These are phyloP conservation scores for Exophiala spinifera DNA, from an alignment of 2,329 filamentous ascomycete genomes.

Conservation along the genomic window DNA sequence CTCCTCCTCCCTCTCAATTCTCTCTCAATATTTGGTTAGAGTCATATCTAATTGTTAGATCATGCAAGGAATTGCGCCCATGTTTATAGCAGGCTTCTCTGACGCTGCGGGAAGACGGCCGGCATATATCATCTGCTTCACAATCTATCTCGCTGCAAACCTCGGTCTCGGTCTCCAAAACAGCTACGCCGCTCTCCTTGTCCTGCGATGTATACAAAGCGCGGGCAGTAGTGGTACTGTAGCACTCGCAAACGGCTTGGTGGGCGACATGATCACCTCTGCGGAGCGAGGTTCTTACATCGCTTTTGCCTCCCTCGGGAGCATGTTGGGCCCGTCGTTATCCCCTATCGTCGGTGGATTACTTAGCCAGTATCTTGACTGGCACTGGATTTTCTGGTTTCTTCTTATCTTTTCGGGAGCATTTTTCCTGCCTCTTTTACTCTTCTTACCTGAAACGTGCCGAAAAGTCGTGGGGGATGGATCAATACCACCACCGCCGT, in stretches of 20 bases:
- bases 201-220: conserved; percentile 44
- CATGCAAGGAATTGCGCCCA: conserved; percentile 52
- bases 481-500: conserved; percentile 35
- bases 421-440: conserved; percentile 27
- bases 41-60: too few species aligned
- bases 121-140: conserved; percentile 46
- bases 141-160: conserved; percentile 42
- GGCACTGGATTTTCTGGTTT: conserved; percentile 55
- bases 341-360: conserved; percentile 52
- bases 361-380: conserved; percentile 47
- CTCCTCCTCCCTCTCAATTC: too few species aligned
- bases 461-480: conserved; percentile 39
- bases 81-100: conserved; percentile 49
- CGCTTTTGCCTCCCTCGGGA: conserved; percentile 33
- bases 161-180: conserved; percentile 40
- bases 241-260: conserved; percentile 39
- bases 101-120: conserved; percentile 50
- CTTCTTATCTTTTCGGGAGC: conserved; percentile 47
- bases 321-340: conserved; percentile 44
- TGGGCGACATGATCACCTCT: conserved; percentile 40
- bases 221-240: conserved; percentile 41
- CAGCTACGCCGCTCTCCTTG: conserved; percentile 36
- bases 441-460: conserved; percentile 38
- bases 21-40: too few species aligned
- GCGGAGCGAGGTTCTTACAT: conserved; percentile 43